Conservation (phyloP, 2,329 filamentous ascomycete species). For the Colletotrichum sp. region DNA sequence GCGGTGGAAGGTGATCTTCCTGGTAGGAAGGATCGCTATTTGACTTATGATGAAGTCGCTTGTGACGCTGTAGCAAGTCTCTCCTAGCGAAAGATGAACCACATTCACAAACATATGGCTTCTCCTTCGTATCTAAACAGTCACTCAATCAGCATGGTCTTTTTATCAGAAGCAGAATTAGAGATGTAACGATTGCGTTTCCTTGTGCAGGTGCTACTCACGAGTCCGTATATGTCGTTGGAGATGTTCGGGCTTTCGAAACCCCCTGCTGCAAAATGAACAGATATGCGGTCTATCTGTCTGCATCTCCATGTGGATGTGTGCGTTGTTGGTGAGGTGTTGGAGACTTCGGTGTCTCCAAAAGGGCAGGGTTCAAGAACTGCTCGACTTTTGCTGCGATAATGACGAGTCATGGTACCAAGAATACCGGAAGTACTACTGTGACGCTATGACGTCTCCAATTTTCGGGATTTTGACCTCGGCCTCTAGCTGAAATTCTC, state of each 20-base stretch:
- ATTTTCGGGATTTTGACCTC: neutral
- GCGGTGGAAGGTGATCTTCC: neutral
- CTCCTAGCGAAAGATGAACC: neutral
- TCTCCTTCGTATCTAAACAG: neutral
- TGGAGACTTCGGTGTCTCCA: neutral
- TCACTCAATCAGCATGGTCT: neutral
- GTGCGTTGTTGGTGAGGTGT: neutral
- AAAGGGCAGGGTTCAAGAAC: neutral
- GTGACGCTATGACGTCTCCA: neutral
- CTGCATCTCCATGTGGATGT: neutral
- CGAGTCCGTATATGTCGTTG: neutral
- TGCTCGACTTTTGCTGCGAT: neutral
- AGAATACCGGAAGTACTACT: neutral
- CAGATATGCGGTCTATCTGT: neutral
- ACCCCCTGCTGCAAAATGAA: neutral
- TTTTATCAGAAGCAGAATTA: neutral
- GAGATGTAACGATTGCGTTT: neutral
- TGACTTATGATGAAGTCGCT: neutral
- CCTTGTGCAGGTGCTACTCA: neutral
- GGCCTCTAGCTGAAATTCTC: neutral
- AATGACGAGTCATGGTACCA: neutral
- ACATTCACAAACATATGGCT: neutral
- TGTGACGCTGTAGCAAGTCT: neutral
- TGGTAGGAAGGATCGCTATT: neutral
- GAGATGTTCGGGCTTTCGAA: neutral